Percentiles rank a stretch among this genome's conserved stretches.
Conservation (phyloP, 768 basidiomycete genomes). For the Xerocomellus dryophilus region DNA sequence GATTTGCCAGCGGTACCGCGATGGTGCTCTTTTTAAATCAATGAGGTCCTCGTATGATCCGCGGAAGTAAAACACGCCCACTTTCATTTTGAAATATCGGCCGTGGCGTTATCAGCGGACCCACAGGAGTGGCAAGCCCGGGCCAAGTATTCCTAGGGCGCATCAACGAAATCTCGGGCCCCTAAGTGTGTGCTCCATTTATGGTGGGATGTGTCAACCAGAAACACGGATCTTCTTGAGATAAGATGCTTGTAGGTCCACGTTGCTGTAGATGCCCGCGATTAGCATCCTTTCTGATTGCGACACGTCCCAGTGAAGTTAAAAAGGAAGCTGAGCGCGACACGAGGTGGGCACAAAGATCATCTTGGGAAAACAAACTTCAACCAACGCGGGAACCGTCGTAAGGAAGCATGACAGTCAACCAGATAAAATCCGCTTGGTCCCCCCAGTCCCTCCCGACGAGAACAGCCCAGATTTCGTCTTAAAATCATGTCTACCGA, state of each 20-base stretch:
- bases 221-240: constrained; percentile 12
- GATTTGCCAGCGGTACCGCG: constrained; percentile 14
- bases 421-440: constrained; percentile 14
- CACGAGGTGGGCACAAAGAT: constrained; percentile 11
- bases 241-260: constrained; percentile 22
- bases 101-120: not conserved
- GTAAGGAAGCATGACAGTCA: constrained; percentile 3
- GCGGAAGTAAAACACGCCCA: constrained; percentile 6
- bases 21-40: not conserved
- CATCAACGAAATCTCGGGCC: not conserved
- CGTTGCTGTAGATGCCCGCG: constrained; percentile 20
- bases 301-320: not conserved
- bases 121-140: not conserved
- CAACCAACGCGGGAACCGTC: not conserved
- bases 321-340: constrained; percentile 1
- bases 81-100: constrained; percentile 1
- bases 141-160: not conserved
- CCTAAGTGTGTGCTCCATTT: not conserved
- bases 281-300: not conserved
- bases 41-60: constrained; percentile 3
- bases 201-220: not conserved
- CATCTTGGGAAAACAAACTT: constrained; percentile 16
- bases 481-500: not conserved
- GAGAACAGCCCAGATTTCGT: not conserved
- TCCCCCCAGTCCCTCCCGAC: not conserved